A percentile compares a stretch with the other conserved stretches of the same genome.
These are phyloP conservation scores for Tolypocladium tundrense DNA, from an alignment of 2,329 filamentous ascomycete species.

Conservation along the genomic window DNA sequence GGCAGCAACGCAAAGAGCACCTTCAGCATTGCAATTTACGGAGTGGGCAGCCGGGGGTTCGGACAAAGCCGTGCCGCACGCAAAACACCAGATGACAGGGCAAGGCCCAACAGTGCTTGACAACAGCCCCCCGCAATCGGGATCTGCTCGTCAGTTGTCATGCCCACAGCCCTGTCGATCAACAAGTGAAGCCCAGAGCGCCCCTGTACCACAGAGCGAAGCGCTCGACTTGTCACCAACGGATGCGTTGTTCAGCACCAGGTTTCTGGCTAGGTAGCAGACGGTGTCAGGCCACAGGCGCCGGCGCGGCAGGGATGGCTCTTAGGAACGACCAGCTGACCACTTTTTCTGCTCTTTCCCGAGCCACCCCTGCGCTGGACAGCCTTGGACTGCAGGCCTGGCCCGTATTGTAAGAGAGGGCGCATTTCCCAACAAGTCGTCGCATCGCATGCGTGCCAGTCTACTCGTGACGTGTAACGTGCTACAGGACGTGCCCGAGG, in stretches of 20 bases:
- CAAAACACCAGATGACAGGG: background rate
- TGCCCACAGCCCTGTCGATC: slow-evolving; percentile 1
- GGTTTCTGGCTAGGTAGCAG: background rate
- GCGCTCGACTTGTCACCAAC: background rate
- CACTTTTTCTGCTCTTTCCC: background rate
- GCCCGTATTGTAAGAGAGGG: background rate
- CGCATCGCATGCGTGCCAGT: background rate
- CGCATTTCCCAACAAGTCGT: background rate
- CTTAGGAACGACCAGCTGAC: background rate
- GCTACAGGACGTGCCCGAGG: background rate
- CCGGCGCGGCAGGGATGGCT: background rate
- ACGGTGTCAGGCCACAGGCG: background rate
- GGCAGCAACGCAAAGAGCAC: background rate
- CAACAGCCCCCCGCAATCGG: slow-evolving; percentile 1
- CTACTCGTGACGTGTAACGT: background rate
- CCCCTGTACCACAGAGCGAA: background rate
- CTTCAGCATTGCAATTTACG: background rate
- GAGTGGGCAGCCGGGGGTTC: background rate
- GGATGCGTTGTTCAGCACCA: background rate
- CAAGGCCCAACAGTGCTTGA: background rate
- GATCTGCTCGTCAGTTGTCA: slow-evolving; percentile 1
- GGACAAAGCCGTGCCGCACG: background rate
- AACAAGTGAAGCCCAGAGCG: background rate
- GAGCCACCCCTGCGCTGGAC: background rate
- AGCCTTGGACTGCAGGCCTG: background rate